These are phyloP conservation scores for Teratosphaeria viscida DNA, from an alignment of 2,329 filamentous ascomycete genomes.

Conservation along the genomic window DNA sequence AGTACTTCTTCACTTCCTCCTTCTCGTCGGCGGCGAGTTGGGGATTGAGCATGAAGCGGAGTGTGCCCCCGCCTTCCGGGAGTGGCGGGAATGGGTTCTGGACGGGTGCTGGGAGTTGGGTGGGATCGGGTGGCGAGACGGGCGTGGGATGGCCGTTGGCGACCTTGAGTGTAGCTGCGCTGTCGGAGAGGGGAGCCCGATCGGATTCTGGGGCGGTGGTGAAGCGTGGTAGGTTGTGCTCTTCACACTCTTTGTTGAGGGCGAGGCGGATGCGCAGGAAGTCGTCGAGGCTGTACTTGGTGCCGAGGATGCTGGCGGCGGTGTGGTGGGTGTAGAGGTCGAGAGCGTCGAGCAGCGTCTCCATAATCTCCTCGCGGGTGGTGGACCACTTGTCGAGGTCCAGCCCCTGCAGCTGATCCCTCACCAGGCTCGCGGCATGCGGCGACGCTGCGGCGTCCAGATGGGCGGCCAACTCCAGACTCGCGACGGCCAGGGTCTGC, in stretches of 20 bases:
- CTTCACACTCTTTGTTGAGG: conserved; percentile 41
- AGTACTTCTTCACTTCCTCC: conserved; percentile 79
- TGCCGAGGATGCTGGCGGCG: conserved; percentile 88
- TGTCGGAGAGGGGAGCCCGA: conserved; percentile 5
- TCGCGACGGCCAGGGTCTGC: conserved; percentile 64
- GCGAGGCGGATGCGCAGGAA: conserved; percentile 34
- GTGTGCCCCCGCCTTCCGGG: conserved; percentile 8
- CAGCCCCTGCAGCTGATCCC: conserved; percentile 68
- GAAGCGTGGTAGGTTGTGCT: conserved; percentile 51
- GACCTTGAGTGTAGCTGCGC: conserved; percentile 14
- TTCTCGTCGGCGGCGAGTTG: conserved; percentile 67
- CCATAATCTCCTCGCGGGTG: conserved; percentile 57
- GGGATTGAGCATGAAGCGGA: conserved; percentile 46
- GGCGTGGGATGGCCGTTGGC: conserved; percentile 26
- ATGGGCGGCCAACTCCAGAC: conserved; percentile 25
- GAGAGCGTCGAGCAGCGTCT: conserved; percentile 63
- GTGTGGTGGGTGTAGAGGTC: conserved; percentile 52
- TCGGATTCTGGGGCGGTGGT: conserved; percentile 28
- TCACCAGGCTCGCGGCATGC: conserved; percentile 66
- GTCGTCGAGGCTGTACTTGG: conserved; percentile 75
- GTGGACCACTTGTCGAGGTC: conserved; percentile 39
- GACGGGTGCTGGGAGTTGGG: conserved; percentile 10
- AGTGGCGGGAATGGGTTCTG: conserved; percentile 11
- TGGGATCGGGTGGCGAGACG: conserved; percentile 18
- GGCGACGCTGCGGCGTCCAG: conserved; percentile 17